Evolutionary conservation across 106 monocot species (phyloP).

Genomic region (Phalaenopsis equestris): DNA sequence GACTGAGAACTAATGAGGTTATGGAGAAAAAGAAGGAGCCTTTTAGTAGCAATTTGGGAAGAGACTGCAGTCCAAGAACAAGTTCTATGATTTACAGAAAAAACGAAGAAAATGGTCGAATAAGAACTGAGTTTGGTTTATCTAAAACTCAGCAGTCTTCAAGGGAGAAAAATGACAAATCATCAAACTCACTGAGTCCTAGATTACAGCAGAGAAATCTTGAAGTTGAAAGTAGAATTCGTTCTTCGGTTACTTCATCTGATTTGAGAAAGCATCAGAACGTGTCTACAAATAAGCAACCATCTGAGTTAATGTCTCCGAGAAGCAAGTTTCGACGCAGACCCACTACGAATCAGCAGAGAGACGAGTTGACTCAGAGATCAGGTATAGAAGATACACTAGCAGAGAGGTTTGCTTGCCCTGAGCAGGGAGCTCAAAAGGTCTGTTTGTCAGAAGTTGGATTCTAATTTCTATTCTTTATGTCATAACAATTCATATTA

Average conservation of each 20-base stretch:
- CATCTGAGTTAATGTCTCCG: conserved; percentile 40
- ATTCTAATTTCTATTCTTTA: not conserved
- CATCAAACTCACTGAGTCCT: conserved; percentile 37
- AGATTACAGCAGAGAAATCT: conserved; percentile 29
- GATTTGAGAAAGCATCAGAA: conserved; percentile 8
- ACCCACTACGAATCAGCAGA: conserved; percentile 13
- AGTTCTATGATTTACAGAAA: conserved; percentile 12
- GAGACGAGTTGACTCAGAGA: conserved; percentile 26
- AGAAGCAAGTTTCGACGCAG: conserved; percentile 30
- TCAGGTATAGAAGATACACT: conserved; percentile 22
- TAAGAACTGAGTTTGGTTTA: conserved; percentile 11
- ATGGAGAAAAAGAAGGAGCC: conserved; percentile 21
- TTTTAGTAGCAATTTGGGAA: conserved; percentile 13
- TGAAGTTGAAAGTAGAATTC: conserved; percentile 23
- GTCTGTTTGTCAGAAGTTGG: conserved; percentile 12
- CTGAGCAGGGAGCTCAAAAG: conserved; percentile 30
- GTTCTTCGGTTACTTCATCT: conserved; percentile 18
- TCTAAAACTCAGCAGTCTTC: conserved; percentile 21
- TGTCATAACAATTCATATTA: not conserved
- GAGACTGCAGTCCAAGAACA: conserved; percentile 22
- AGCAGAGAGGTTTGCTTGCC: not conserved
- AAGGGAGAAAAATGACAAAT: conserved; percentile 12
- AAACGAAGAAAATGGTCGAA: conserved; percentile 19
- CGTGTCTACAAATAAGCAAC: conserved; percentile 16
- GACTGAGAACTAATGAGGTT: conserved; percentile 16